Conservation (phyloP, 1,284 basidiomycete genomes). For the Mycosarcoma mackinlayi region DNA sequence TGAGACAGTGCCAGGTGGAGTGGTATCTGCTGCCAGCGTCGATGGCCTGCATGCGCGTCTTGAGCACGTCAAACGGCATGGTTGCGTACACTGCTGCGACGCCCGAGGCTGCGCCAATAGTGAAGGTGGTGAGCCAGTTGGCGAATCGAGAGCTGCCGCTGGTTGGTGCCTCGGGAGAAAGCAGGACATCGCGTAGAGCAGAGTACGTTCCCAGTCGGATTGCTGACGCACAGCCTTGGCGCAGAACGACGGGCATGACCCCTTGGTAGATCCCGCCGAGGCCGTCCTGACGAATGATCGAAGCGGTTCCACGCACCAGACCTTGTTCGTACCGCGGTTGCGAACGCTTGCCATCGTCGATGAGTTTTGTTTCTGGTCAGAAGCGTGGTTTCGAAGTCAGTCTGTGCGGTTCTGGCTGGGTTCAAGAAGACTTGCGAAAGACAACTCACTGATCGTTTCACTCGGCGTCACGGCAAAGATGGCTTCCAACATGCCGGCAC, state of each 20-base stretch:
- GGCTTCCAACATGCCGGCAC: slow-evolving; percentile 2
- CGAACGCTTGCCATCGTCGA: slow-evolving; percentile 2
- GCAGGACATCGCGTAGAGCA: slow-evolving; percentile 4
- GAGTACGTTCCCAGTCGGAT: slow-evolving; percentile 3
- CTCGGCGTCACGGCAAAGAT: slow-evolving; percentile 4
- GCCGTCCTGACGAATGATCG: slow-evolving; percentile 1
- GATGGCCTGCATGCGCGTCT: slow-evolving; percentile 4
- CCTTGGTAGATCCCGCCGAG: slow-evolving; percentile 1
- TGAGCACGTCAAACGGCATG: slow-evolving; percentile 4
- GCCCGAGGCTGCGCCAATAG: not conserved
- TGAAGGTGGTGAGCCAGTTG: not conserved
- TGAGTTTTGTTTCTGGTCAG: slow-evolving; percentile 2
- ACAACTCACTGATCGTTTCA: slow-evolving; percentile 1
- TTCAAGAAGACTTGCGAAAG: too few relatives aligned
- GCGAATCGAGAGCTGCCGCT: too few relatives aligned
- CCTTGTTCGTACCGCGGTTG: slow-evolving; percentile 1
- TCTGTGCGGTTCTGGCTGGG: too few relatives aligned
- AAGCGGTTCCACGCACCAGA: not conserved
- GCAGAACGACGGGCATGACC: not conserved
- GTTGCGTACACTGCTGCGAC: not conserved
- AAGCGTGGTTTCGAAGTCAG: not conserved
- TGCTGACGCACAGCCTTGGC: not conserved
- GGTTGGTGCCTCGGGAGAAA: too few relatives aligned
- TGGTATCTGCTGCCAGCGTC: slow-evolving; percentile 1
- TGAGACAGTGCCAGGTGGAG: slow-evolving; percentile 3